Evolutionary conservation across 1,284 basidiomycete species (phyloP).

Genomic region (Ustilago shanxiensis): DNA sequence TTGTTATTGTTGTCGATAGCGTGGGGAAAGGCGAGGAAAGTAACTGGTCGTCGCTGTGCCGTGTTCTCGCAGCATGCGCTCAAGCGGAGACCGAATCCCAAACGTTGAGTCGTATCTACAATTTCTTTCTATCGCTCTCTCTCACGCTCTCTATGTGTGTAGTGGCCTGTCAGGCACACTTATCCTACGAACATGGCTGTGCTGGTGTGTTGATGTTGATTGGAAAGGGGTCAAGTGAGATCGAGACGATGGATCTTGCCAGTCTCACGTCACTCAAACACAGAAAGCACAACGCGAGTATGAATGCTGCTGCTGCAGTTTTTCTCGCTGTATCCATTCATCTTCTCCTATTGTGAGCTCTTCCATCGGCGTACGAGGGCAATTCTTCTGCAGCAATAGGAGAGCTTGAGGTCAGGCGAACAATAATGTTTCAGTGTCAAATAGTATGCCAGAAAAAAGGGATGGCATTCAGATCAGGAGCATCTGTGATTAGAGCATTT

Average conservation of each 20-base stretch:
- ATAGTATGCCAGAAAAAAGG: neutral
- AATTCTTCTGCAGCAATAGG: too few species aligned
- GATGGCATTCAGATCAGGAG: slow-evolving; percentile 2
- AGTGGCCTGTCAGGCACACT: neutral
- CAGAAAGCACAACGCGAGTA: slow-evolving; percentile 3
- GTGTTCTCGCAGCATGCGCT: neutral
- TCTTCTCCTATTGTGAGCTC: neutral
- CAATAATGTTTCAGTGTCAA: slow-evolving; percentile 9
- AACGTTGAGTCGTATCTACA: neutral
- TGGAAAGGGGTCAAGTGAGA: neutral
- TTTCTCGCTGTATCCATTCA: neutral
- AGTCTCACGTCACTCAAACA: neutral
- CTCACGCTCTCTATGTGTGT: neutral
- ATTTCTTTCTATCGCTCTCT: too few species aligned
- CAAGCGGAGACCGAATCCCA: slow-evolving; percentile 7
- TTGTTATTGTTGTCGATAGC: too few species aligned
- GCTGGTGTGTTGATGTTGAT: too few species aligned
- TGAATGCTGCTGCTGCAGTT: neutral
- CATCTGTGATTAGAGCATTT: too few species aligned
- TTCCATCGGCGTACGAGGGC: neutral
- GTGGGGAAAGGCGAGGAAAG: neutral
- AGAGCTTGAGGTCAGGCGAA: neutral
- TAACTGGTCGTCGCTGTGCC: slow-evolving; percentile 7
- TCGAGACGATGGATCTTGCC: neutral
- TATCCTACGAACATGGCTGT: neutral